Evolutionary conservation across 768 basidiomycete genomes (phyloP).

Genomic region (Tricholoma hemisulphureum): DNA sequence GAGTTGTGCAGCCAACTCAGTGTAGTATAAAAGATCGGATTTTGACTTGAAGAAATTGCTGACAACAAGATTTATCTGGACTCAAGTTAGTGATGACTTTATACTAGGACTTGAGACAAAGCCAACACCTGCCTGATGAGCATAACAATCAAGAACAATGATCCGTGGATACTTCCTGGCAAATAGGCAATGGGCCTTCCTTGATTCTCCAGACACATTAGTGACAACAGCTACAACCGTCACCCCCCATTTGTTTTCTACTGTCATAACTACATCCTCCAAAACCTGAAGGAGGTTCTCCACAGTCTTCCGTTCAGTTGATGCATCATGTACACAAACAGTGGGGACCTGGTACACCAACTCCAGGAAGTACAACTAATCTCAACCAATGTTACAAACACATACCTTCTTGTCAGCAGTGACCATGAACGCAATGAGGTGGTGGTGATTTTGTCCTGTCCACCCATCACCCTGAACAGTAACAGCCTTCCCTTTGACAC

Average conservation of each 20-base stretch:
- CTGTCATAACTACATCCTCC: slow-evolving; percentile 8
- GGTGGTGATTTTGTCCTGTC: slow-evolving; percentile 31
- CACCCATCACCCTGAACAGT: slow-evolving; percentile 38
- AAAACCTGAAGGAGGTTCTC: slow-evolving; percentile 26
- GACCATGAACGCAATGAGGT: slow-evolving; percentile 35
- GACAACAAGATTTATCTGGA: slow-evolving; percentile 39
- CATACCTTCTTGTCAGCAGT: slow-evolving; percentile 19
- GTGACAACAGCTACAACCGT: slow-evolving; percentile 25
- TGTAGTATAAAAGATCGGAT: slow-evolving; percentile 15
- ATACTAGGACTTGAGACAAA: background rate
- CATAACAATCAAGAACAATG: slow-evolving; percentile 34
- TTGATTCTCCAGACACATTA: slow-evolving; percentile 36
- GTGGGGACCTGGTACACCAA: slow-evolving; percentile 21
- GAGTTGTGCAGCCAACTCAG: slow-evolving; percentile 28
- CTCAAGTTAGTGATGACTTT: background rate
- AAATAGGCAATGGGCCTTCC: slow-evolving; percentile 23
- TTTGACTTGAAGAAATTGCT: slow-evolving; percentile 34
- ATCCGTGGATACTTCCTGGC: slow-evolving; percentile 18
- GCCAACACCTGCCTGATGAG: slow-evolving; percentile 33
- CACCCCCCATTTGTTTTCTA: slow-evolving; percentile 23
- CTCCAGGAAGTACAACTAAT: slow-evolving; percentile 2
- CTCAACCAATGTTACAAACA: background rate
- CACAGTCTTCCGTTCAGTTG: slow-evolving; percentile 30
- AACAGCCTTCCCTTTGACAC: slow-evolving; percentile 12
- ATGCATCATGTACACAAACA: slow-evolving; percentile 31